Base-by-base conservation (phyloP, 305 asterid species). In the Solanum aculeatissimum region DNA sequence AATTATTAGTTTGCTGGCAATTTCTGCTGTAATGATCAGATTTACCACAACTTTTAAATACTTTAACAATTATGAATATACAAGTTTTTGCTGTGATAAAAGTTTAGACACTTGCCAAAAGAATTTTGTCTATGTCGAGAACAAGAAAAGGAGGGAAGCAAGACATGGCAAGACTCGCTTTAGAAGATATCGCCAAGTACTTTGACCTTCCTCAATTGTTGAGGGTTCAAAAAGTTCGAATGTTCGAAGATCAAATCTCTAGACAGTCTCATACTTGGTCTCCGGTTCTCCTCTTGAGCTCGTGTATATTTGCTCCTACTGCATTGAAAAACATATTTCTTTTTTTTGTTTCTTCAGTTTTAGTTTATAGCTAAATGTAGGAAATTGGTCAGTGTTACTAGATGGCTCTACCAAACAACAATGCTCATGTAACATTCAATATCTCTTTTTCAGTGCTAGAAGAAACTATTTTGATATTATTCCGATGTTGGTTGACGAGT, bases 161-260 rank as follows among this genome's bases (percentile, higher is more conserved):
- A n/a, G n/a, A n/a, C n/a, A 87, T 87, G 0, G 79, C 86, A 58
- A 85, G 80, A 66, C 80, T 88, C 81, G 83, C 87, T 23, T 62
- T 88, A 43, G 89, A 86, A 81, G 89, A 89, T 77, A 83, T 89
- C 54, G 71, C 90, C 14, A n/a, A n/a, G n/a, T n/a, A n/a, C n/a
- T n/a, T n/a, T n/a, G n/a, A n/a, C n/a, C n/a, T n/a, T n/a, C n/a
- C n/a, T n/a, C n/a, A n/a, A n/a, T n/a, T n/a, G n/a, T n/a, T n/a
- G n/a, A n/a, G n/a, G 85, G 86, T 60, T 85, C 90, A 51, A 85
- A 82, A 83, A 69, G 53, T 42, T 71, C 86, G 58, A 88, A 88
- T 29, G 32, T 29, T 29, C 32, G 80, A 89, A 88, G 84, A 86
- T 89, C 68, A 88, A 87, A 78, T 89, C 89, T 58, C 88, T 88